Evolutionary conservation across 352 stramenopile species (phyloP).

Genomic region (Globisporangium polare): DNA sequence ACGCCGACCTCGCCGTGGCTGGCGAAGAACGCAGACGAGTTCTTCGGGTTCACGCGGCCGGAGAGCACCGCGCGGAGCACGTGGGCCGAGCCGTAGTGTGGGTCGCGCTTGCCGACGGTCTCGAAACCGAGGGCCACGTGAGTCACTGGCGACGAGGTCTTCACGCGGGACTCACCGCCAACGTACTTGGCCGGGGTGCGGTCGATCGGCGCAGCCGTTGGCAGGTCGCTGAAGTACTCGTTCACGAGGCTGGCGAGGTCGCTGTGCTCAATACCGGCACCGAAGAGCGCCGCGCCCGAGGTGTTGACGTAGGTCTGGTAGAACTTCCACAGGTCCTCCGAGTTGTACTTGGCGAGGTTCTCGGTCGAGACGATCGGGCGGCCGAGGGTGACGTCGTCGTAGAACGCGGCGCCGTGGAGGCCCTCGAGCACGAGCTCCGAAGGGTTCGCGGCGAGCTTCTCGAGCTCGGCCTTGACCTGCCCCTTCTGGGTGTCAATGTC

Average conservation of each 20-base stretch:
- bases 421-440: constrained; percentile 47
- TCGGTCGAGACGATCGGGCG: constrained; percentile 41
- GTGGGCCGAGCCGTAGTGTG: constrained; percentile 47
- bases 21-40: constrained; percentile 51
- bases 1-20: constrained; percentile 63
- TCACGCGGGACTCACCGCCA: constrained; percentile 73
- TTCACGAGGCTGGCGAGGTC: constrained; percentile 62
- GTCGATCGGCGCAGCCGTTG: constrained; percentile 21
- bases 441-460: constrained; percentile 35
- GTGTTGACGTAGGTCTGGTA: constrained; percentile 73
- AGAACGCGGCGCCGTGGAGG: constrained; percentile 76
- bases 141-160: constrained; percentile 48
- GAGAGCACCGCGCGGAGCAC: constrained; percentile 68
- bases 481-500: constrained; percentile 75
- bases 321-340: constrained; percentile 51
- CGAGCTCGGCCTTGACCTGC: constrained; percentile 51
- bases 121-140: constrained; percentile 74
- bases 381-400: constrained; percentile 72
- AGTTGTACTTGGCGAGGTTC: constrained; percentile 48
- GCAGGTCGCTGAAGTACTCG: constrained; percentile 51
- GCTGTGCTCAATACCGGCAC: constrained; percentile 57
- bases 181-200: constrained; percentile 56
- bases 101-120: constrained; percentile 38
- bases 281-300: constrained; percentile 52
- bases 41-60: constrained; percentile 59